Evolutionary conservation across 768 basidiomycete species (phyloP), one percentile per base, ranked within the genome.

Genomic region (Suillus paluster): DNA sequence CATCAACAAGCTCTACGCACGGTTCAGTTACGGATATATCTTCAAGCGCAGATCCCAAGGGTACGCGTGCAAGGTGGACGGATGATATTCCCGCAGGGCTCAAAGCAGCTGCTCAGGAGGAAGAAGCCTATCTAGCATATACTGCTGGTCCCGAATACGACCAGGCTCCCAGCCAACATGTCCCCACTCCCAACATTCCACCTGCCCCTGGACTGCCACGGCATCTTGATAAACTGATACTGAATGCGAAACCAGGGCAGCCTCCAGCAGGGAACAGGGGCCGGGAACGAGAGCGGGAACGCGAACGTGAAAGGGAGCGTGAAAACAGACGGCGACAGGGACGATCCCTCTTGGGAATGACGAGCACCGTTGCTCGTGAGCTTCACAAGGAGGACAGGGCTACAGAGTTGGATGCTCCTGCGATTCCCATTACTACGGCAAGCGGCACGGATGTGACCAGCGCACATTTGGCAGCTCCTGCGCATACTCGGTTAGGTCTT

Each of bases 171-270:
- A 80, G 63, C 38, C 71, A 73, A 58, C 68, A 69, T 30, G 79
- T 81, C 36, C 86, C 89, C 12, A 85, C 88, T 2, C 92, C 94
- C 19, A 86, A 87, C 66, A 90, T 96, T 63, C 95, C 95, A 2
- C 88, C 90, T 23, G 95, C 97, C 2, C 95, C 97, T 1, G 80
- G 83, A 2, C 82, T 99, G 48, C 97, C 97, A 0, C 80, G 95
- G 1, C 94, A 98, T 70, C 80, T 99, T 45, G 96, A 99, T 70
- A 95, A 95, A 69, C 88, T 97, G 54, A 97, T 98, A 61, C 77
- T 99, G 63, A 99, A 99, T 61, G 72, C 74, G 11, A 76, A 67
- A 67, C 74, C 53, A 36, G 75, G 66, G 41, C 74, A 67, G 61
- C 71, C 69, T 70, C 81, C 66, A 66, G 75, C 63, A 25, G 66